Conservation (phyloP, 176 grass and related monocot genomes). For the Triticum aestivum region IWGSC_CS_RefSeq_v2.1 NC_057812.1:36698018-36698517, state of each 20-base stretch:
- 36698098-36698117: conserved; percentile 41
- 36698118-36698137: conserved; percentile 10
- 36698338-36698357: conserved; percentile 14
- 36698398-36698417: neutral
- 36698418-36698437: neutral
- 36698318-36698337: conserved; percentile 46
- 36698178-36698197: conserved; percentile 38
- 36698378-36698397: neutral
- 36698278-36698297: conserved; percentile 35
- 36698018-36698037: conserved; percentile 18
- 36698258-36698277: conserved; percentile 37
- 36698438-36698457: neutral
- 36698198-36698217: conserved; percentile 37
- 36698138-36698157: conserved; percentile 14
- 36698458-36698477: conserved; percentile 24
- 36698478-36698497: neutral
- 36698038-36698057: conserved; percentile 29
- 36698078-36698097: conserved; percentile 39
- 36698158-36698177: conserved; percentile 33
- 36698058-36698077: neutral
- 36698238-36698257: conserved; percentile 52
- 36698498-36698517: too few relatives aligned
- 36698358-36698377: neutral
- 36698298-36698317: conserved; percentile 18
- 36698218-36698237: conserved; percentile 34